Evolutionary conservation across 2,329 filamentous ascomycete species (phyloP), one percentile per base, ranked within the genome.

Genomic region (Fusarium sublunatum): DNA sequence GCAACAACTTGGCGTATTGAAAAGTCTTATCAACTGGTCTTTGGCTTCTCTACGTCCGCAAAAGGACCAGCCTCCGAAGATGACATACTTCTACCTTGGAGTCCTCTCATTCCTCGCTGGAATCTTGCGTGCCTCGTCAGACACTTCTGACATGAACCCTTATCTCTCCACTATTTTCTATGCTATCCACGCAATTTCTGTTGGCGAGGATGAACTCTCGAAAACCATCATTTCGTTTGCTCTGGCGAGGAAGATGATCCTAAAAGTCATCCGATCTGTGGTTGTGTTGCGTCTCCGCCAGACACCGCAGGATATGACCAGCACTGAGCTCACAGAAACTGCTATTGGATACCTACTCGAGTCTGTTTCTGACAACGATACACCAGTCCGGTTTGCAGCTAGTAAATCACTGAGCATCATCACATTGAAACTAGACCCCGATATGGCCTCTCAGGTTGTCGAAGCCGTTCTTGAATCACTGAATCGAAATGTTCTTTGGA

Each of bases 321-420:
- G 78, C 47, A 81, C 79, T 5, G 84, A 85, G 51, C 81, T 90
- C 73, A 75, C 96, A 13, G 94, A 98, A 77, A 88, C 89, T 28
- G 86, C 91, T 5, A 92, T 99, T 67, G 91, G 93, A 50, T 88
- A 91, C 70, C 82, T 97, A 4, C 83, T 99, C 3, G 89, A 92
- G 58, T 84, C 85, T 11, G 80, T 98, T 2, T 88, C 88, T 2
- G 95, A 99, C 74, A 91, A 91, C 58, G 93, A 98, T 70, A 97
- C 93, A 0, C 92, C 93, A 1, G 93, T 99, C 11, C 85, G 95
- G 34, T 86, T 97, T 69, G 91, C 94, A 29, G 92, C 94, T 19
- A 97, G 93, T 75, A 99, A 99, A 77, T 91, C 93, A 5, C 84
- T 98, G 40, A 96, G 93, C 75, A 85, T 96, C 49, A 88, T 98